Evolutionary conservation across 176 grass and related monocot species (phyloP).

Genomic region (Carex littledalei): DNA sequence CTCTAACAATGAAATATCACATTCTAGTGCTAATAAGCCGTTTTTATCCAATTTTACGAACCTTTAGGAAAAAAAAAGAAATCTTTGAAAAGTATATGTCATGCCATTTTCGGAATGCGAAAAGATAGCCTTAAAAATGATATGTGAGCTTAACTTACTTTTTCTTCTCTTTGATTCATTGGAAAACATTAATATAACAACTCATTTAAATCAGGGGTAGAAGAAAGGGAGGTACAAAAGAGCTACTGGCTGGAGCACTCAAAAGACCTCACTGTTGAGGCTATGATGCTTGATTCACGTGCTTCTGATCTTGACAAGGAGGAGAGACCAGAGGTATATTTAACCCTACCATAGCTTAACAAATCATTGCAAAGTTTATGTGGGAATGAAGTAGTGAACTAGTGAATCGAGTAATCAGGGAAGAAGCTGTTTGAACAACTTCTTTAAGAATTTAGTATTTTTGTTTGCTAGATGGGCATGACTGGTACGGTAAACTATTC

Average conservation of each 20-base stretch:
- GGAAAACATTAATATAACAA: not conserved
- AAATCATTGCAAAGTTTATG: not conserved
- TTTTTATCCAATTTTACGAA: not conserved
- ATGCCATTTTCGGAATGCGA: not conserved
- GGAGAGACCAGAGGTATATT: slow-evolving; percentile 78
- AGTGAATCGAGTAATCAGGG: not conserved
- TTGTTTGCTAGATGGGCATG: not conserved
- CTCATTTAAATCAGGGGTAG: not conserved
- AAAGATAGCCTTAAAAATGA: not conserved
- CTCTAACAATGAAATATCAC: not conserved
- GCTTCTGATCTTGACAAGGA: slow-evolving; percentile 88
- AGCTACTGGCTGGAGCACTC: slow-evolving; percentile 97
- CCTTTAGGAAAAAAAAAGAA: not conserved
- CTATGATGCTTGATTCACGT: slow-evolving; percentile 98
- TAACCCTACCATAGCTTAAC: not conserved
- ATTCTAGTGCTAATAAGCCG: not conserved
- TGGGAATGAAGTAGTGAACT: not conserved
- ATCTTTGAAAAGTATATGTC: not conserved
- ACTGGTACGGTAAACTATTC: not conserved
- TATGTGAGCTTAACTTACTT: not conserved
- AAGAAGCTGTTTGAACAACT: not conserved
- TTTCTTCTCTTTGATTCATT: slow-evolving; percentile 4
- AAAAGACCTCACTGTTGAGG: slow-evolving; percentile 86
- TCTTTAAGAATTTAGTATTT: not conserved
- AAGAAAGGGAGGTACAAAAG: slow-evolving; percentile 82